Conservation (phyloP, 371 early-diverging fungal genomes). For the Cokeromyces recurvatus region DNA sequence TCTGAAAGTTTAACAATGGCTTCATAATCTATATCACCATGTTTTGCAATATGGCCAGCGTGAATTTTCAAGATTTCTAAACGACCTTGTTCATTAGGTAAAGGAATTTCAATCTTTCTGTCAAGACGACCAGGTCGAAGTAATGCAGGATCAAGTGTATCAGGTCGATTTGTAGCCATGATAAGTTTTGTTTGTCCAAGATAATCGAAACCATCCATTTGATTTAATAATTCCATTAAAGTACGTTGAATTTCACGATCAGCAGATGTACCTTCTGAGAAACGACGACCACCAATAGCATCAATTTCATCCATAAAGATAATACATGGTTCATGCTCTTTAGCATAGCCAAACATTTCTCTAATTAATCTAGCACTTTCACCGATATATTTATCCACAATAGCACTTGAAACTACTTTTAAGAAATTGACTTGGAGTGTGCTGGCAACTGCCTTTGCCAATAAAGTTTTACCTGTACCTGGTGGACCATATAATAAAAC, state of each 20-base stretch:
- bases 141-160: constrained; percentile 98
- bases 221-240: constrained; percentile 98
- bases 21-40: constrained; percentile 96
- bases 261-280: constrained; percentile 98
- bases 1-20: constrained; percentile 97
- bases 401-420: constrained; percentile 95
- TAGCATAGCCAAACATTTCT: constrained; percentile 99
- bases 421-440: constrained; percentile 97
- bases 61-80: constrained; percentile 99
- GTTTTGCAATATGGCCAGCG: constrained; percentile 88
- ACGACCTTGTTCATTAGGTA: constrained; percentile 85
- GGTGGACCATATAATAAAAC: constrained; percentile 99
- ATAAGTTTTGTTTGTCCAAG: constrained; percentile 98
- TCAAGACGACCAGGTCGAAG: constrained; percentile 98
- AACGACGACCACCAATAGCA: constrained; percentile 99
- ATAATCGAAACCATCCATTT: constrained; percentile 99
- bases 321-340: constrained; percentile 99
- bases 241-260: constrained; percentile 99
- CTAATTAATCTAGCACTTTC: constrained; percentile 96
- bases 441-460: constrained; percentile 98
- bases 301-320: constrained; percentile 99
- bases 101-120: constrained; percentile 98
- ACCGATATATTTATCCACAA: constrained; percentile 99
- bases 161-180: constrained; percentile 99
- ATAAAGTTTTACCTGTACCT: constrained; percentile 87